Conservation (phyloP, 2,329 filamentous ascomycete genomes). For the Pestalotiopsis sp. region DNA sequence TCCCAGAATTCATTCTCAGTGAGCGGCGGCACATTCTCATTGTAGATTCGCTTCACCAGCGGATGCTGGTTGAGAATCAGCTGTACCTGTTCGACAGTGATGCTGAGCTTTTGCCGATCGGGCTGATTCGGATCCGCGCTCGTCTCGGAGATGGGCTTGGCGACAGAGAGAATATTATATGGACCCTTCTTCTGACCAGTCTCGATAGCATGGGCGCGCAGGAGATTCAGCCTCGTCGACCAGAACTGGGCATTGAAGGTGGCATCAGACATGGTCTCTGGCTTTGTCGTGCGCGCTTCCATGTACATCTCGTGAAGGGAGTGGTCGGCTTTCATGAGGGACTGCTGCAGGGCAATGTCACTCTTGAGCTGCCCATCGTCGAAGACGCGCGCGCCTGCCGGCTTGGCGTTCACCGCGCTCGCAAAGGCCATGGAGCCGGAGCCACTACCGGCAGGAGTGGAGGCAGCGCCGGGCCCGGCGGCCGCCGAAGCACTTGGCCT, state of each 20-base stretch:
- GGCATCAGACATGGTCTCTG: slow-evolving; percentile 76
- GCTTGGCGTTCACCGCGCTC: slow-evolving; percentile 62
- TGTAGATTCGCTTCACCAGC: slow-evolving; percentile 85
- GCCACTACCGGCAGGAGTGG: slow-evolving; percentile 42
- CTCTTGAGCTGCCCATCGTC: slow-evolving; percentile 77
- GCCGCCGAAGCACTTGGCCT: slow-evolving; percentile 43
- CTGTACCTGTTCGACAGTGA: slow-evolving; percentile 89
- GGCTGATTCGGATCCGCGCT: slow-evolving; percentile 31
- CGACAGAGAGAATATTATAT: slow-evolving; percentile 90
- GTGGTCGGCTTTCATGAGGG: slow-evolving; percentile 79
- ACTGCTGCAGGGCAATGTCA: slow-evolving; percentile 84
- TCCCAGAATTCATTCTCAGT: slow-evolving; percentile 87
- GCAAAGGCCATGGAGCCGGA: slow-evolving; percentile 80
- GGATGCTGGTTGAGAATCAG: slow-evolving; percentile 94
- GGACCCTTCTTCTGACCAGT: slow-evolving; percentile 82
- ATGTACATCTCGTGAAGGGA: slow-evolving; percentile 82
- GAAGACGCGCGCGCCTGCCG: slow-evolving; percentile 68
- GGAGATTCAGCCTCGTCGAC: slow-evolving; percentile 82
- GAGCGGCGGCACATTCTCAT: slow-evolving; percentile 86
- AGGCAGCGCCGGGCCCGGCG: slow-evolving; percentile 27
- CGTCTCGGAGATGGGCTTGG: slow-evolving; percentile 75
- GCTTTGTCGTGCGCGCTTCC: slow-evolving; percentile 81
- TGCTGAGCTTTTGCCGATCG: slow-evolving; percentile 76
- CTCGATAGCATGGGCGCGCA: slow-evolving; percentile 90
- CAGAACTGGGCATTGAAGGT: slow-evolving; percentile 94